Conservation (phyloP, 2,329 filamentous ascomycete species). For the Fusarium floridanum region DNA sequence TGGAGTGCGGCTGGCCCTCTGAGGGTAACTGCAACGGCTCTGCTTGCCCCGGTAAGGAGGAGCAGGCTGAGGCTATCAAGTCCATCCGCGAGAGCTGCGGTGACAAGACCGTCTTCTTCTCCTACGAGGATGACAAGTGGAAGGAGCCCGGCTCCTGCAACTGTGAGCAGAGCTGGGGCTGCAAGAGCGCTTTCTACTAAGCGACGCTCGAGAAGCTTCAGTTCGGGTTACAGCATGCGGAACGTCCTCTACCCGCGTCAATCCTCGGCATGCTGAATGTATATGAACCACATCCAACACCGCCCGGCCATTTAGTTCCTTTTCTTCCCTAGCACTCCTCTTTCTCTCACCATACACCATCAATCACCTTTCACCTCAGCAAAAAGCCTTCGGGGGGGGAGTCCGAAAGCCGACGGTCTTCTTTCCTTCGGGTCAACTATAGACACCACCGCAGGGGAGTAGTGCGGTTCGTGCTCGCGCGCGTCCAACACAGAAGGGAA, state of each 20-base stretch:
- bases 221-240: slow-evolving; percentile 37
- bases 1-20: slow-evolving; percentile 93
- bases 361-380: slow-evolving; percentile 4
- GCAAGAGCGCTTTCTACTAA: slow-evolving; percentile 45
- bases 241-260: slow-evolving; percentile 32
- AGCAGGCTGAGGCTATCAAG: slow-evolving; percentile 81
- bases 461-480: slow-evolving; percentile 6
- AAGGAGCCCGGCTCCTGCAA: slow-evolving; percentile 77
- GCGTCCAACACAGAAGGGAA: slow-evolving; percentile 4
- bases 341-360: slow-evolving; percentile 18
- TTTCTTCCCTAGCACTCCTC: slow-evolving; percentile 25
- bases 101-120: slow-evolving; percentile 83
- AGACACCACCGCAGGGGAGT: slow-evolving; percentile 19
- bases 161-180: slow-evolving; percentile 88
- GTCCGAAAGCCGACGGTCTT: slow-evolving; percentile 31
- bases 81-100: slow-evolving; percentile 77
- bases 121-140: slow-evolving; percentile 83
- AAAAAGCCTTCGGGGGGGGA: slow-evolving; percentile 24
- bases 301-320: slow-evolving; percentile 42
- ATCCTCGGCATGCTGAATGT: slow-evolving; percentile 45
- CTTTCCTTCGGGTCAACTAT: slow-evolving; percentile 18
- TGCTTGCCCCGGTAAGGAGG: slow-evolving; percentile 73
- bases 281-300: slow-evolving; percentile 44
- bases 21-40: slow-evolving; percentile 76
- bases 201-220: slow-evolving; percentile 17